A percentile compares a stretch with the other conserved stretches of the same genome.
Evolutionary conservation across 768 basidiomycete species (phyloP).

Genomic region (Lactifluus rugatus): DNA sequence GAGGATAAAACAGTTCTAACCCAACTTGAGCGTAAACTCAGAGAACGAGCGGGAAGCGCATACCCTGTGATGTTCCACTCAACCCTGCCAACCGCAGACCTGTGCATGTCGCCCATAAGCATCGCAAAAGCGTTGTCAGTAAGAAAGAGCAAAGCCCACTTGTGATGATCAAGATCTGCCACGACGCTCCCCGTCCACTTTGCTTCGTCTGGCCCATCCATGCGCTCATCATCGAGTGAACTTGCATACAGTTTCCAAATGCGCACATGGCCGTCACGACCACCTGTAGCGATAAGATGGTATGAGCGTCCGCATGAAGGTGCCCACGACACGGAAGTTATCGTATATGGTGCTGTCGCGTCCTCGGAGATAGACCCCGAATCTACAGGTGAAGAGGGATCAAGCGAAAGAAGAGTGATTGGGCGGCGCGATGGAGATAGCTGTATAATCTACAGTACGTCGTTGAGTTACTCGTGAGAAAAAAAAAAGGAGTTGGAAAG

Average conservation of each 20-base stretch:
- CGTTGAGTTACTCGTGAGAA: not conserved
- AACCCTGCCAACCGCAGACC: conserved; percentile 71
- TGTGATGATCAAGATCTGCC: conserved; percentile 83
- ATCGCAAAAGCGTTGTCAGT: not conserved
- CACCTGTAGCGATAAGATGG: conserved; percentile 88
- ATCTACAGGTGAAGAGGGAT: conserved; percentile 35
- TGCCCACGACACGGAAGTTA: conserved; percentile 87
- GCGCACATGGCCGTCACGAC: conserved; percentile 77
- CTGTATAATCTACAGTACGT: conserved; percentile 55
- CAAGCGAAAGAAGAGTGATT: conserved; percentile 49
- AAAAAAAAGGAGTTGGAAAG: not conserved
- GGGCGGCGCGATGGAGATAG: conserved; percentile 61
- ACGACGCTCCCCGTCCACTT: conserved; percentile 70
- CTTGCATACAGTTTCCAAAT: conserved; percentile 80
- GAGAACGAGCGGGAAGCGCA: conserved; percentile 11
- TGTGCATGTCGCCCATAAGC: conserved; percentile 23
- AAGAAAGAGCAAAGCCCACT: conserved; percentile 33
- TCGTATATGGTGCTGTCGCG: conserved; percentile 42
- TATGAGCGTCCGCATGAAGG: conserved; percentile 89
- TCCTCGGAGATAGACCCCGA: conserved; percentile 24
- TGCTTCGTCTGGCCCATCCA: conserved; percentile 34
- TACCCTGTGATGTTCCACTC: conserved; percentile 93
- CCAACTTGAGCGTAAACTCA: not conserved
- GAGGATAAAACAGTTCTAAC: conserved; percentile 71
- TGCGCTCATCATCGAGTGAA: conserved; percentile 29